A percentile compares a stretch with the other conserved stretches of the same genome.
Evolutionary conservation across 352 stramenopile genomes (phyloP).

Genomic region (Pythium sukuiense): DNA sequence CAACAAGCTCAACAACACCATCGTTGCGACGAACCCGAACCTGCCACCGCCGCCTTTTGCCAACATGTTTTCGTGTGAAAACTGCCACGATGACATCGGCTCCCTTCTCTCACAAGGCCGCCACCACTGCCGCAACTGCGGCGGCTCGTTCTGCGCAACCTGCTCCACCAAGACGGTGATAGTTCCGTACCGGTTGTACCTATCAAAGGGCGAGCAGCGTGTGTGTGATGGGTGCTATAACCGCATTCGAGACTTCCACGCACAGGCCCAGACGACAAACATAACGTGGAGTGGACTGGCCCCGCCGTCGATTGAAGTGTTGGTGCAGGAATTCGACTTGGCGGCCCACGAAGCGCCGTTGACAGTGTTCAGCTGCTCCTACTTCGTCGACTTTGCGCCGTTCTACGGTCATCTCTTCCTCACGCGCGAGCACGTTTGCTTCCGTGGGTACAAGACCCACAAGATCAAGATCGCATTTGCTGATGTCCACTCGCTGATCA

Average conservation of each 20-base stretch:
- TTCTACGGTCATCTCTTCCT: conserved; percentile 77
- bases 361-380: conserved; percentile 73
- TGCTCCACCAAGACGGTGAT: conserved; percentile 55
- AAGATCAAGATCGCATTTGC: conserved; percentile 63
- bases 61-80: conserved; percentile 78
- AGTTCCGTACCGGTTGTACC: conserved; percentile 65
- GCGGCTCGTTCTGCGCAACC: conserved; percentile 66
- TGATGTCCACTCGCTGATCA: conserved; percentile 63
- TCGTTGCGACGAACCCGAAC: conserved; percentile 54
- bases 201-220: conserved; percentile 55
- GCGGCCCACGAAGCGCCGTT: conserved; percentile 44
- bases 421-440: conserved; percentile 68
- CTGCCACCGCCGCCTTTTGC: conserved; percentile 65
- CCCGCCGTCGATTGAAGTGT: conserved; percentile 33
- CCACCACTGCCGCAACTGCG: conserved; percentile 83
- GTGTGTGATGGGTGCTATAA: conserved; percentile 77
- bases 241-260: conserved; percentile 72
- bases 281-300: conserved; percentile 68
- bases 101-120: conserved; percentile 65
- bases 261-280: conserved; percentile 51
- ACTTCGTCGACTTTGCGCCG: conserved; percentile 70
- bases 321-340: conserved; percentile 52
- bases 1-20: conserved; percentile 34
- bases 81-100: conserved; percentile 71
- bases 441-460: conserved; percentile 49